Conservation (phyloP, 805 yeast species). For the Barnettozyma sp. region DNA sequence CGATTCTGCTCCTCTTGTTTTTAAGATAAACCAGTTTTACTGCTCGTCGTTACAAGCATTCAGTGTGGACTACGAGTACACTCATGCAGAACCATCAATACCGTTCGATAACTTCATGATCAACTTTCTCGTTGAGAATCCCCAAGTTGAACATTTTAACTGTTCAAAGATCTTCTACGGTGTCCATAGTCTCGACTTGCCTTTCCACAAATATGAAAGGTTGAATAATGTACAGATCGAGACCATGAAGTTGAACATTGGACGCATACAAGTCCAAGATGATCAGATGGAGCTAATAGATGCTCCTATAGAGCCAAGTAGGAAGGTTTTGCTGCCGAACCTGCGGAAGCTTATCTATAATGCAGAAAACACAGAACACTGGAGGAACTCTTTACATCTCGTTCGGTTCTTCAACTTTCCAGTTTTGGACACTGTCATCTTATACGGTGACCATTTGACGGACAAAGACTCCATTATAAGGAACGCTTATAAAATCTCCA, state of each 20-base stretch:
- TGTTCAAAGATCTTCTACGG: not conserved
- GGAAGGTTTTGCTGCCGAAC: not conserved
- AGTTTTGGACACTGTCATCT: not conserved
- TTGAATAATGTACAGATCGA: not conserved
- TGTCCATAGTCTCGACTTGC: not conserved
- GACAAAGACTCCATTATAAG: not conserved
- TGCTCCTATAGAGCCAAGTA: not conserved
- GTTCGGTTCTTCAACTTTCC: not conserved
- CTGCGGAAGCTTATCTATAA: not conserved
- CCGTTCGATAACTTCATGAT: not conserved
- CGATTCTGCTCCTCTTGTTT: not conserved
- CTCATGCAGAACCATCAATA: not conserved
- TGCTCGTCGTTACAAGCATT: not conserved
- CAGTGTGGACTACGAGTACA: not conserved
- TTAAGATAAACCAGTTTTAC: not conserved
- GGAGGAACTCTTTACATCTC: not conserved
- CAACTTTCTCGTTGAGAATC: not conserved
- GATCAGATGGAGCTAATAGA: not conserved
- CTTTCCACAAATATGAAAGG: not conserved
- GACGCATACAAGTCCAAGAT: not conserved
- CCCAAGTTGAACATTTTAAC: constrained; percentile 1
- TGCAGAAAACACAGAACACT: not conserved
- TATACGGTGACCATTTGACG: constrained; percentile 1
- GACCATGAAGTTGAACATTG: constrained; percentile 1
- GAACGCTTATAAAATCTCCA: not conserved